A percentile compares a stretch with the other conserved stretches of the same genome.
phyloP scores from a whole-genome alignment of 2,329 filamentous ascomycete species.

The Teratosphaeria nubilosa region DNA sequence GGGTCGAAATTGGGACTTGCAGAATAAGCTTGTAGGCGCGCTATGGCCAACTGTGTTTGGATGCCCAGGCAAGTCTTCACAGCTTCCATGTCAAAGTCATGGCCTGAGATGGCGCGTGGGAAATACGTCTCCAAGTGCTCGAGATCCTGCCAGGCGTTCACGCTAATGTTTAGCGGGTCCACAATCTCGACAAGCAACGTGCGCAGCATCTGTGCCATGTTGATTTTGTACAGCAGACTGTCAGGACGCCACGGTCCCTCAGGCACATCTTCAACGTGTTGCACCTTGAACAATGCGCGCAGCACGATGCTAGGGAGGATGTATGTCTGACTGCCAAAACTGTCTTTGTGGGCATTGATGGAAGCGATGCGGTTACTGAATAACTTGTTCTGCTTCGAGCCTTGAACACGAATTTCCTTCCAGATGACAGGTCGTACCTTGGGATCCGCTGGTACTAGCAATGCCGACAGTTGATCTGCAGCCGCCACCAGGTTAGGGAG shows the following conservation, averaged over 20 bases:
- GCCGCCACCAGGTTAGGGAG: conserved; percentile 27
- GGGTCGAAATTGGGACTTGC: conserved; percentile 12
- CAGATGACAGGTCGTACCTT: conserved; percentile 13
- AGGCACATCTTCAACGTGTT: conserved; percentile 13
- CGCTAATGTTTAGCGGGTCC: conserved; percentile 15
- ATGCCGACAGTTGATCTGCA: conserved; percentile 18
- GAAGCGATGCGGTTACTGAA: conserved; percentile 25
- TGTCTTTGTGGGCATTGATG: conserved; percentile 26
- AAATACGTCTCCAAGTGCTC: conserved; percentile 16
- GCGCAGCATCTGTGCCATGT: conserved; percentile 33
- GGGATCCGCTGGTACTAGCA: conserved; percentile 20
- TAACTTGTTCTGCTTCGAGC: conserved; percentile 30
- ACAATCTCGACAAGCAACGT: conserved; percentile 24
- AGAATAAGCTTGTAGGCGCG: conserved; percentile 11
- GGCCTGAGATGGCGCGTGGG: conserved; percentile 14
- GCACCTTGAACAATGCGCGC: conserved; percentile 28
- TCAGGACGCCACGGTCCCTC: conserved; percentile 29
- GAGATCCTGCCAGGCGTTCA: conserved; percentile 19
- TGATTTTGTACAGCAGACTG: conserved; percentile 34
- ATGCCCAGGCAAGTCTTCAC: conserved; percentile 15
- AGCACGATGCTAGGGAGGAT: conserved; percentile 32
- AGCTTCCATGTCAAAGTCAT: conserved; percentile 8
- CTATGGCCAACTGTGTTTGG: conserved; percentile 19
- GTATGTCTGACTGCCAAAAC: conserved; percentile 32
- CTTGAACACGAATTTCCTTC: conserved; percentile 24